Conservation (phyloP, 352 stramenopile genomes). For the Pythium chondricola region DNA sequence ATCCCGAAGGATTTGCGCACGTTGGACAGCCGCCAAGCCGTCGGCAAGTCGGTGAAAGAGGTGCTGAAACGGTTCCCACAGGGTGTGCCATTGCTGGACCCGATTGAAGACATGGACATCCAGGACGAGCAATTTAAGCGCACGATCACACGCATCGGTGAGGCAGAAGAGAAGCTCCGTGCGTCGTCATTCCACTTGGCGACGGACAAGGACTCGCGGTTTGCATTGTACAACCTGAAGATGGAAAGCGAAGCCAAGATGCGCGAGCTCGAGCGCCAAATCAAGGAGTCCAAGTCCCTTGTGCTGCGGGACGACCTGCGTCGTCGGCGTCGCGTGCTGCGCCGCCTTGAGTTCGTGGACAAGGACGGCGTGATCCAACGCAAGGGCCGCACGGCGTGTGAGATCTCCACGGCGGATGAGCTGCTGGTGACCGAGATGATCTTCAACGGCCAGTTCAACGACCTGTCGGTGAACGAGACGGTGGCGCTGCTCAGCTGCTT, state of each 20-base stretch:
- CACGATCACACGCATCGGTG: slow-evolving; percentile 77
- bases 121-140: slow-evolving; percentile 87
- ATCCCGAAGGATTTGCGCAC: slow-evolving; percentile 80
- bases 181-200: slow-evolving; percentile 59
- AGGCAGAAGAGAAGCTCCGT: slow-evolving; percentile 70
- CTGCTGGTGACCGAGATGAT: slow-evolving; percentile 98
- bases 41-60: slow-evolving; percentile 77
- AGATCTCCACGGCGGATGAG: slow-evolving; percentile 98
- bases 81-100: slow-evolving; percentile 89
- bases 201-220: slow-evolving; percentile 70
- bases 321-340: slow-evolving; percentile 95
- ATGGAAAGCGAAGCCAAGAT: slow-evolving; percentile 90
- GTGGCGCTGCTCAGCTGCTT: slow-evolving; percentile 95
- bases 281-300: slow-evolving; percentile 92
- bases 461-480: slow-evolving; percentile 95
- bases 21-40: slow-evolving; percentile 60
- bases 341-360: slow-evolving; percentile 95
- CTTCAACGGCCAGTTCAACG: slow-evolving; percentile 97
- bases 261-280: slow-evolving; percentile 91
- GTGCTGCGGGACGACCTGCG: slow-evolving; percentile 95
- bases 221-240: slow-evolving; percentile 90
- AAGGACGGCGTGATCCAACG: slow-evolving; percentile 95
- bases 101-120: slow-evolving; percentile 94
- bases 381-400: slow-evolving; percentile 98
- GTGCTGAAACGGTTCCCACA: slow-evolving; percentile 73